Base-by-base conservation (phyloP, 768 basidiomycete genomes). In the Galerina marginata region DNA sequence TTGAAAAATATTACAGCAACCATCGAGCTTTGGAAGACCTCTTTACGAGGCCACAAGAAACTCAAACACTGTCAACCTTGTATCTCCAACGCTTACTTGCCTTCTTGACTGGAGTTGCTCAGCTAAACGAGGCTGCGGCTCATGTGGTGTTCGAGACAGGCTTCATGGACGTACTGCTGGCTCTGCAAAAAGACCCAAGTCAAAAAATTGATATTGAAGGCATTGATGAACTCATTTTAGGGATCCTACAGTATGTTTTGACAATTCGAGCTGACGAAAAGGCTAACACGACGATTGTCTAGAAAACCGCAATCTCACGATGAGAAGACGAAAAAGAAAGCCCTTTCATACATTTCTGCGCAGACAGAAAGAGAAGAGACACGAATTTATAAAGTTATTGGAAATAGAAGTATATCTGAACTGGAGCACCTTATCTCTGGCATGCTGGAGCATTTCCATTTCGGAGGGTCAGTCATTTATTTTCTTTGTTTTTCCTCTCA, bases 121-220 rank as follows among this genome's bases (percentile, higher is more conserved):
- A 47, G 20, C n/a, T 60, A 20, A 54, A 55, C 38, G 59, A 55
- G 11, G 37, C 59, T 9, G 38, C 59, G 15, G 47, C 58, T 10
- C 57, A 59, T 25, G 33, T 58, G 0, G 58, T 59, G 14, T 52
- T 63, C n/a, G 36, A 63, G 46, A 54, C 57, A 4, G 62, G 62
- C 9, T 59, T 63, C 20, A 58, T 63, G 51, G 58, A 63, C 33
- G 53, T 63, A 11, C 48, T 63, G 3, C 46, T 59, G 25, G 54
- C 57, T 16, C 37, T 63, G 14, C 59, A 60, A 49, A 60, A 60
- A 26, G 59, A 49, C 14, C 46, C 43, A 42, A 20, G 39, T 14
- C 25, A 40, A 23, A 54, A 47, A 26, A 50, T 45, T 7, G 59
- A 55, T 33, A 23, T 23, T 47, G 50, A 60, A 5, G 59, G 49